Evolutionary conservation across 2,329 filamentous ascomycete genomes (phyloP).

Genomic region (Fusarium graminum): DNA sequence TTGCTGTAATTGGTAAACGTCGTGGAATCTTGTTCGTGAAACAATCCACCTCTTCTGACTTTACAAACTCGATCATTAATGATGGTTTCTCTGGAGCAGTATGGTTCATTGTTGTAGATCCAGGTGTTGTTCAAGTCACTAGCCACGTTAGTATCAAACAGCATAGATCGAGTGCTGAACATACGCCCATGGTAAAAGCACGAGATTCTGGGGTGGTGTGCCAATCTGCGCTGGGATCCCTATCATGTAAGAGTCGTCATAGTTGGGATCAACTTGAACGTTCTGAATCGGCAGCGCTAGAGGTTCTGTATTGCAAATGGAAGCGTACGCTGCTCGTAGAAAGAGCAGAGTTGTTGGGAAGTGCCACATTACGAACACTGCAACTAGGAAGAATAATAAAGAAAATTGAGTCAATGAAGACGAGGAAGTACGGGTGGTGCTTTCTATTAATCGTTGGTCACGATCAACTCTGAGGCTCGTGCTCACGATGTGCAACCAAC

Average conservation of each 20-base stretch:
- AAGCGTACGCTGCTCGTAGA: background rate
- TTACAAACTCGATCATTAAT: constrained; percentile 50
- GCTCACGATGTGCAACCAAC: background rate
- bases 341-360: constrained; percentile 1
- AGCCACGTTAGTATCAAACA: background rate
- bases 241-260: constrained; percentile 48
- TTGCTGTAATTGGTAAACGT: constrained; percentile 26
- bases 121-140: constrained; percentile 55
- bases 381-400: background rate
- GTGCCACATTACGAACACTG: constrained; percentile 9
- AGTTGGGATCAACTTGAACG: constrained; percentile 42
- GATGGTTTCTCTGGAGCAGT: constrained; percentile 48
- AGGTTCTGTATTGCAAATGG: constrained; percentile 34
- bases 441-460: background rate
- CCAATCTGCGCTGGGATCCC: constrained; percentile 48
- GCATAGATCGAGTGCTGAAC: constrained; percentile 4
- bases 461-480: background rate
- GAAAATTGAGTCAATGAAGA: background rate
- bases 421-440: background rate
- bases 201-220: constrained; percentile 46
- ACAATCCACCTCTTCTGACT: constrained; percentile 41
- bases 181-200: constrained; percentile 52
- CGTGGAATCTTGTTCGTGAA: constrained; percentile 34
- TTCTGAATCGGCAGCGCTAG: constrained; percentile 35
- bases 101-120: constrained; percentile 50